A percentile compares a stretch with the other conserved stretches of the same genome.
phyloP scores from a whole-genome alignment of 192 early-diverging fungal species.

The Ambispora gerdemannii region DNA sequence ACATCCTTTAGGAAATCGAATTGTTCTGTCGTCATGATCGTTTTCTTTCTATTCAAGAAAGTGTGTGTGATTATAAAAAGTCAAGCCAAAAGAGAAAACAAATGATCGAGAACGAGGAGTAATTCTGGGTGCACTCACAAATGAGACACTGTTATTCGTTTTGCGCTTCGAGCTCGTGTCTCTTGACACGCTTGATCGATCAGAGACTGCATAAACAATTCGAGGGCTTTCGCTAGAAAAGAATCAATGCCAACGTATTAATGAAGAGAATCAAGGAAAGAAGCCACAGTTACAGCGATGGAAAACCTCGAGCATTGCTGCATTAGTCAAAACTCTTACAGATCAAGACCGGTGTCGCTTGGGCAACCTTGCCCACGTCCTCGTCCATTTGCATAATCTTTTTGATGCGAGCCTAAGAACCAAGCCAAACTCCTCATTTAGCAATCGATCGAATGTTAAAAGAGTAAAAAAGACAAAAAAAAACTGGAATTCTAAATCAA shows the following conservation, averaged over 20 bases:
- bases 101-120: neutral
- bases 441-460: neutral
- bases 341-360: constrained; percentile 93
- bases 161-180: constrained; percentile 71
- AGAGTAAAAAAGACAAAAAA: constrained; percentile 7
- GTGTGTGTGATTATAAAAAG: neutral
- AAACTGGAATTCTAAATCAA: constrained; percentile 16
- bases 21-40: constrained; percentile 76
- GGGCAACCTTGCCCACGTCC: constrained; percentile 97
- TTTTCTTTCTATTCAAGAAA: constrained; percentile 60
- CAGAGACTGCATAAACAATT: constrained; percentile 92
- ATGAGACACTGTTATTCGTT: constrained; percentile 82
- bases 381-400: constrained; percentile 99
- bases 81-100: constrained; percentile 7
- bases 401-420: constrained; percentile 90
- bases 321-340: constrained; percentile 52
- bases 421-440: constrained; percentile 10
- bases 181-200: constrained; percentile 85
- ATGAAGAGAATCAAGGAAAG: neutral
- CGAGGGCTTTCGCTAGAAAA: constrained; percentile 79
- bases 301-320: too few species aligned
- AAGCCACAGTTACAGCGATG: too few species aligned
- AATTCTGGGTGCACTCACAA: constrained; percentile 56
- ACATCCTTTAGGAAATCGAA: constrained; percentile 94
- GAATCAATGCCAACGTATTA: neutral